Conservation (phyloP, 768 basidiomycete species). For the Trametes villosa region DNA sequence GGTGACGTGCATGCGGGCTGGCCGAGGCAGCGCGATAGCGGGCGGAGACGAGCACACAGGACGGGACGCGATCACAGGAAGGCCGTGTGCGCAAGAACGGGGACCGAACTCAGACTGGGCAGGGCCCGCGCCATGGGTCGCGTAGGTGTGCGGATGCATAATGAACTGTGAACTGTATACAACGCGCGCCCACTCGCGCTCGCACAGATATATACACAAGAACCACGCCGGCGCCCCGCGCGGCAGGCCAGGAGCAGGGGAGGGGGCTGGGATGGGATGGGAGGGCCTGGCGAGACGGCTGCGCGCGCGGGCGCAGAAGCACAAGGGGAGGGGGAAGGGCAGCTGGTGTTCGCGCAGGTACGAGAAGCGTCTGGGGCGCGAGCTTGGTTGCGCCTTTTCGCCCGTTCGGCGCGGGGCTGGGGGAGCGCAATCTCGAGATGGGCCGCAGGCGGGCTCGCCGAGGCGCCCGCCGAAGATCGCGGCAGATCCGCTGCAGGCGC, state of each 20-base stretch:
- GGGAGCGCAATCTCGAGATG: constrained; percentile 3
- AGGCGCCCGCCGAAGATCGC: constrained; percentile 17
- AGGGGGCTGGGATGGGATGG: not conserved
- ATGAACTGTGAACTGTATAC: not conserved
- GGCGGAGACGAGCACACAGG: not conserved
- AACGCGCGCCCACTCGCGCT: not conserved
- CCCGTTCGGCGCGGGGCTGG: constrained; percentile 3
- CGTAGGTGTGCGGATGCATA: not conserved
- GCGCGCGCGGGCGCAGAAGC: not conserved
- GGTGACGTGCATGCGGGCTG: not conserved
- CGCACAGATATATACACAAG: constrained; percentile 2
- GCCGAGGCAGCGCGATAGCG: constrained; percentile 10
- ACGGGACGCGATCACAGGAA: constrained; percentile 1
- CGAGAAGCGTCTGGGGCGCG: constrained; percentile 1
- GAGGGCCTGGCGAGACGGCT: not conserved
- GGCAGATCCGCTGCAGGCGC: constrained; percentile 11
- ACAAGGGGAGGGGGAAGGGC: not conserved
- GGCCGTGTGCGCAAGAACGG: constrained; percentile 4
- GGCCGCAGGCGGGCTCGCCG: constrained; percentile 10
- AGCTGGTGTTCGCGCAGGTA: not conserved
- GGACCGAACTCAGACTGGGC: constrained; percentile 16
- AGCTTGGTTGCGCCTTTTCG: constrained; percentile 12
- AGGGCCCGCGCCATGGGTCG: not conserved
- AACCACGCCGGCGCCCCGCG: constrained; percentile 6
- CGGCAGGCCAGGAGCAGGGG: not conserved